phyloP scores from a whole-genome alignment of 83 land plant species.

The Larix sibirica region DNA sequence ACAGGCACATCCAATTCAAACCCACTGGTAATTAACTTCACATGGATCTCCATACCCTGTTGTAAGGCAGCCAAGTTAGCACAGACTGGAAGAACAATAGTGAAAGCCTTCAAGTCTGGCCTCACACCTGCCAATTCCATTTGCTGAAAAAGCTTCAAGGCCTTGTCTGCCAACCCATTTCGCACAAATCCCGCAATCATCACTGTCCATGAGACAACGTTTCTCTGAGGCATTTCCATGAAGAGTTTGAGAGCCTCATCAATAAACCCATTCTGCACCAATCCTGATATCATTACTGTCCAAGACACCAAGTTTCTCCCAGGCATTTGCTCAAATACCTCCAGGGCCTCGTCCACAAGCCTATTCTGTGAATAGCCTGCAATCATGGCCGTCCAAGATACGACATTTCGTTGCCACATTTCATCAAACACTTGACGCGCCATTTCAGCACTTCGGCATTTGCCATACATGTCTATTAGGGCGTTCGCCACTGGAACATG shows the following conservation, averaged over 20 bases:
- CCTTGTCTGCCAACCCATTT: background rate
- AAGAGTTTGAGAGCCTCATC: background rate
- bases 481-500: background rate
- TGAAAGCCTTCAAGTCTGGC: background rate
- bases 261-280: slow-evolving; percentile 6
- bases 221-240: background rate
- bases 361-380: slow-evolving; percentile 21
- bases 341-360: background rate
- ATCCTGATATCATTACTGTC: slow-evolving; percentile 36
- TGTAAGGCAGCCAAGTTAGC: background rate
- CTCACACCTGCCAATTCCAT: background rate
- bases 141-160: background rate
- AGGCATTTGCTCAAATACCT: slow-evolving; percentile 27
- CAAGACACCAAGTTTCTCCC: slow-evolving; percentile 28
- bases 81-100: background rate
- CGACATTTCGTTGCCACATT: slow-evolving; percentile 27
- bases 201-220: background rate
- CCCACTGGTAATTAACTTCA: background rate
- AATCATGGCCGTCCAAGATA: slow-evolving; percentile 41
- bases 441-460: background rate
- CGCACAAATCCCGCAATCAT: background rate
- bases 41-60: background rate
- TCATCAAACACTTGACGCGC: slow-evolving; percentile 24
- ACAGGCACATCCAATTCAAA: background rate
- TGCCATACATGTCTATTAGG: background rate